Conservation (phyloP, 768 basidiomycete species). For the Tylopilus plumbeoviolaceoides region DNA sequence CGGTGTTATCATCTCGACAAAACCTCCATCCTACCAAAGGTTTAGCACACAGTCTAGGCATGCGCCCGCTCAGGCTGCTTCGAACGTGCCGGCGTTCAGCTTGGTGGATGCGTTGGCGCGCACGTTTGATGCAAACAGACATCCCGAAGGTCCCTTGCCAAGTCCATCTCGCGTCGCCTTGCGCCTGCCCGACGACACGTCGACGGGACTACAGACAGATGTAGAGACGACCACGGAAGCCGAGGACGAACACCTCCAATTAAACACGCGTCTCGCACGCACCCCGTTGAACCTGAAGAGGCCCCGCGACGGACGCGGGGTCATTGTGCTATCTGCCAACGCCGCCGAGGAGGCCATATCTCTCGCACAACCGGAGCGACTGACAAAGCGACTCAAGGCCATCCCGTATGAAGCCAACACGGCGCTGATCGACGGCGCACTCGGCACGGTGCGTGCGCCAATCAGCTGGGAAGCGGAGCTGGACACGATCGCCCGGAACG, state of each 20-base stretch:
- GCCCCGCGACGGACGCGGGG: not conserved
- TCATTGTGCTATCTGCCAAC: not conserved
- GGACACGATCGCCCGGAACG: conserved; percentile 5
- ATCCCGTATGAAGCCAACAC: conserved; percentile 21
- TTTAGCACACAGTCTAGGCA: not conserved
- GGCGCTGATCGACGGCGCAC: conserved; percentile 18
- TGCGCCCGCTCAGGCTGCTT: not conserved
- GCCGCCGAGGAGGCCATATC: conserved; percentile 10
- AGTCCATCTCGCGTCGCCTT: not conserved
- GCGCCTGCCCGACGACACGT: not conserved
- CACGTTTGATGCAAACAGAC: conserved; percentile 26
- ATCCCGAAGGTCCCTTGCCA: not conserved
- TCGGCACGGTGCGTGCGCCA: conserved; percentile 22
- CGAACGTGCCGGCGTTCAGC: conserved; percentile 2
- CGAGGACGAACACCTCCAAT: conserved; percentile 15
- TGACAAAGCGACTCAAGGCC: conserved; percentile 16
- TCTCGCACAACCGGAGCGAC: conserved; percentile 3
- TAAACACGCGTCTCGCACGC: conserved; percentile 13
- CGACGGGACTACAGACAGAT: conserved; percentile 16
- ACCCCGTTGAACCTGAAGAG: conserved; percentile 1
- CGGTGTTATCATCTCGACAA: conserved; percentile 22
- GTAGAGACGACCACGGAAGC: conserved; percentile 21
- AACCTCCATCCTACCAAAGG: not conserved
- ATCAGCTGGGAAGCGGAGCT: conserved; percentile 16
- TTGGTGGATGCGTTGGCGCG: conserved; percentile 23